Percentiles rank a stretch among this genome's conserved stretches.
Evolutionary conservation across 1,139 yeast species (phyloP).

Genomic region (Lodderomyces elongisporus): DNA sequence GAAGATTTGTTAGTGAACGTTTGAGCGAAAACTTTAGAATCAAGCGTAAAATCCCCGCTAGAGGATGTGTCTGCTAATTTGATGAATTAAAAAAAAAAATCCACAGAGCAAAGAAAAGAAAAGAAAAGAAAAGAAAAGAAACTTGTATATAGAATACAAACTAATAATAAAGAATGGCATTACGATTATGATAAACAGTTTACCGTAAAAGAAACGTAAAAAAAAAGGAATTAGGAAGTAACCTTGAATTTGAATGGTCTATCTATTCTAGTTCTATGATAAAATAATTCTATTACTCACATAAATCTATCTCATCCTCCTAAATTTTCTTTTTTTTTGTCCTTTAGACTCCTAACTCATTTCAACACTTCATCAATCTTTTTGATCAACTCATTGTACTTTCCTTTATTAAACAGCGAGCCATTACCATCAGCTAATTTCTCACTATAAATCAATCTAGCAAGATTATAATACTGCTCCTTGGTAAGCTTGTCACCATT

Average conservation of each 20-base stretch:
- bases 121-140: no score
- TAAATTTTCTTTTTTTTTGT: background rate
- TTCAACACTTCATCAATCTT: conserved; percentile 19
- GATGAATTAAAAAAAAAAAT: conserved; percentile 1
- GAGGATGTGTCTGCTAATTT: background rate
- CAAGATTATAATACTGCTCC: conserved; percentile 31
- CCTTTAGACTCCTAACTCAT: background rate
- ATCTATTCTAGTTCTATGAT: no score
- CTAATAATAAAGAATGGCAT: no score
- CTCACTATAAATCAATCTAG: conserved; percentile 41
- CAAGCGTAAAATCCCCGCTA: conserved; percentile 5
- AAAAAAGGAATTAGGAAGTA: no score
- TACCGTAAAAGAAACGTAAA: no score
- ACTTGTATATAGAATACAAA: no score
- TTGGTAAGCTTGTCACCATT: conserved; percentile 17
- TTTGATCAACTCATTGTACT: conserved; percentile 33
- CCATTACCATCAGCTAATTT: conserved; percentile 40
- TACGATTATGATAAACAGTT: no score
- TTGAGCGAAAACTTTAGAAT: conserved; percentile 19
- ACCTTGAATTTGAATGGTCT: no score
- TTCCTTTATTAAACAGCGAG: conserved; percentile 34
- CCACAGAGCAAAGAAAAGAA: no score
- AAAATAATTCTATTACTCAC: no score
- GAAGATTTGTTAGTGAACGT: conserved; percentile 64
- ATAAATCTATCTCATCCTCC: background rate